Percentiles rank a stretch among this genome's conserved stretches.
Conservation (phyloP, 192 early-diverging fungal genomes). For the Coemansia sp. region DNA sequence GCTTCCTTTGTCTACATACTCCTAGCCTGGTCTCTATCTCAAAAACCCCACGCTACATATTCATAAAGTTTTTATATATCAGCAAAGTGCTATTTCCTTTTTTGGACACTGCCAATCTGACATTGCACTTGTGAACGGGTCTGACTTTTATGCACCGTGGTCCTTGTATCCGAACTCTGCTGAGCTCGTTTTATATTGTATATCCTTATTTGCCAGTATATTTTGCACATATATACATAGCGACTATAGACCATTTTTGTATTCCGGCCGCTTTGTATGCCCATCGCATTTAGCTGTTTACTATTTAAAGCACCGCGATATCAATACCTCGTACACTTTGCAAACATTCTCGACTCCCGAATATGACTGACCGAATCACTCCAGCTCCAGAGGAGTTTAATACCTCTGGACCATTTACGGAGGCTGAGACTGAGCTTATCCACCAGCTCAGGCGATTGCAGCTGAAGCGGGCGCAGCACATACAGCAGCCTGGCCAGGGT, state of each 20-base stretch:
- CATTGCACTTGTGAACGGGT: constrained; percentile 1
- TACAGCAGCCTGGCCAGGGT: not conserved
- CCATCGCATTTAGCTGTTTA: not conserved
- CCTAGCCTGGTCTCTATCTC: not conserved
- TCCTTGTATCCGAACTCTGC: not conserved
- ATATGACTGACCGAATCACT: not conserved
- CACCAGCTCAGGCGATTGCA: constrained; percentile 26
- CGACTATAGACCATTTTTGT: not conserved
- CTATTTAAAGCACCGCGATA: not conserved
- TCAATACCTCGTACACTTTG: not conserved
- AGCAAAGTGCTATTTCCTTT: constrained; percentile 3
- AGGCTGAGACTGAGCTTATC: constrained; percentile 20
- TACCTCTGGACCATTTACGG: constrained; percentile 16
- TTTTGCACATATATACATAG: not conserved
- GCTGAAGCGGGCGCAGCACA: constrained; percentile 17
- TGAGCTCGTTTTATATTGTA: not conserved
- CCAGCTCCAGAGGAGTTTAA: not conserved
- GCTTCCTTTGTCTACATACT: not conserved
- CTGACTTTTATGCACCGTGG: not conserved
- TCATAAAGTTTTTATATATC: not conserved
- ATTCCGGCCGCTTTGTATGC: not conserved
- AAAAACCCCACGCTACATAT: not conserved
- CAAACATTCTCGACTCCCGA: not conserved
- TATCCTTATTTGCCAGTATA: not conserved
- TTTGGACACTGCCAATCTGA: constrained; percentile 4